These are phyloP conservation scores for Oropetium thomaeum DNA, from an alignment of 176 grass and related monocot species.

Conservation along the genomic window DNA sequence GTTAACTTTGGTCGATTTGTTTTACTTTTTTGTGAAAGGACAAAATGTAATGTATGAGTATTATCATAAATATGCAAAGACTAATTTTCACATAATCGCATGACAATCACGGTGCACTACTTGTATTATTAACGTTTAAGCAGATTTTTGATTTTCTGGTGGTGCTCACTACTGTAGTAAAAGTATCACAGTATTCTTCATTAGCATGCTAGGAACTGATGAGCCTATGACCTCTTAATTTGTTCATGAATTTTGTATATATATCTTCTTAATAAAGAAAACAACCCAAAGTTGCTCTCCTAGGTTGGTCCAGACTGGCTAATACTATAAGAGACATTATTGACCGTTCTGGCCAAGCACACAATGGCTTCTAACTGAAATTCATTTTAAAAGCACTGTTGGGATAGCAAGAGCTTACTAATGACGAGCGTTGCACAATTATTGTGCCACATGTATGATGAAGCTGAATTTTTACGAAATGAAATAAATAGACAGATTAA, in stretches of 20 bases:
- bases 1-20: no score
- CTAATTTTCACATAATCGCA: neutral
- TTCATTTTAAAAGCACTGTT: neutral
- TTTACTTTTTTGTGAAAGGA: neutral
- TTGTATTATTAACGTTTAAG: no score
- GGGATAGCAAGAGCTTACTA: slow-evolving; percentile 5
- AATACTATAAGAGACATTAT: neutral
- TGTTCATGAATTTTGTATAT: no score
- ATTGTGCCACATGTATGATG: neutral
- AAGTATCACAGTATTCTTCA: slow-evolving; percentile 4
- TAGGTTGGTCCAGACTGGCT: no score
- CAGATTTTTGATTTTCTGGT: neutral
- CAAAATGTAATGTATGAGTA: neutral
- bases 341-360: neutral
- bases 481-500: slow-evolving; percentile 6
- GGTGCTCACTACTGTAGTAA: neutral
- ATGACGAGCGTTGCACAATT: neutral
- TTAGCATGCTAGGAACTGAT: neutral
- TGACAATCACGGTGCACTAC: no score
- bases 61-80: neutral
- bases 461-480: neutral
- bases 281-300: no score
- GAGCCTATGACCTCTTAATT: no score
- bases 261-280: no score
- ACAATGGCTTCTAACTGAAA: neutral